Evolutionary conservation across 1,284 basidiomycete species (phyloP).

Genomic region (Papiliotrema fonsecae): DNA sequence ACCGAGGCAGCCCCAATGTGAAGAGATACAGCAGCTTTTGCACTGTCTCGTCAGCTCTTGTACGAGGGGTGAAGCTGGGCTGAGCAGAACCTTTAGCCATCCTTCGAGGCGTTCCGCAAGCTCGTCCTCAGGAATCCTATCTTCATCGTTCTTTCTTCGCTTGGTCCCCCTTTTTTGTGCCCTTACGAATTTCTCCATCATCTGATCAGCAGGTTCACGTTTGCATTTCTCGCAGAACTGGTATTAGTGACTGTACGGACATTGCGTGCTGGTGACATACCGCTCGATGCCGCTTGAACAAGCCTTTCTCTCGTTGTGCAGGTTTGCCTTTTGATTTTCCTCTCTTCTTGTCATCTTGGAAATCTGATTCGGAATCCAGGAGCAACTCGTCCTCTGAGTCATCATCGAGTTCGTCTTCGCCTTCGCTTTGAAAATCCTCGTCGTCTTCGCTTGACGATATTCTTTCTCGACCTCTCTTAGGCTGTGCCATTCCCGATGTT

Average conservation of each 20-base stretch:
- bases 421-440: not conserved
- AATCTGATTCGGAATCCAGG: not conserved
- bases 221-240: conserved; percentile 40
- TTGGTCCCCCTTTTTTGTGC: conserved; percentile 35
- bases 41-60: conserved; percentile 48
- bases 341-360: not conserved
- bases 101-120: conserved; percentile 60
- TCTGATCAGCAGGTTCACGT: conserved; percentile 27
- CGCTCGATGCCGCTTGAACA: not conserved
- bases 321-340: too few relatives aligned
- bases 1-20: conserved; percentile 74
- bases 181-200: conserved; percentile 20
- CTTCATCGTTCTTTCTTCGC: conserved; percentile 52
- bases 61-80: not conserved
- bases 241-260: not conserved
- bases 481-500: too few relatives aligned
- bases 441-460: not conserved
- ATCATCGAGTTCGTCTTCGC: not conserved
- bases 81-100: conserved; percentile 59
- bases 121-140: conserved; percentile 54
- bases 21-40: conserved; percentile 67
- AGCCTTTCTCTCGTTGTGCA: not conserved
- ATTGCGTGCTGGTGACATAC: not conserved
- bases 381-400: not conserved
- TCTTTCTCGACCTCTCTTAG: too few relatives aligned